Evolutionary conservation across 495 filamentous ascomycete genomes (phyloP), one percentile per base, ranked within the genome.

Genomic region (Penicillium turbatum): DNA sequence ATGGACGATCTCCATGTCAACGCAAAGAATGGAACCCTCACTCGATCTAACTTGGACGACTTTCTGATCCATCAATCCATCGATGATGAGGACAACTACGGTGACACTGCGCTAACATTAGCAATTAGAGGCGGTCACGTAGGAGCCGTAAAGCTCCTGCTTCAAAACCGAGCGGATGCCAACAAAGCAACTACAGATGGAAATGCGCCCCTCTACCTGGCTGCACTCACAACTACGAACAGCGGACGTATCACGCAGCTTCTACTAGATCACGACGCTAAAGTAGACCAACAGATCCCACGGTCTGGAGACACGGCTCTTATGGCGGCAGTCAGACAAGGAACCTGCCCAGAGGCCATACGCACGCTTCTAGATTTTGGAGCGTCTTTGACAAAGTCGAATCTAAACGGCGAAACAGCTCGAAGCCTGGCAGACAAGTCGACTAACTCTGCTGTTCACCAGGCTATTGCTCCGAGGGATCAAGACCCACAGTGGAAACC

Each of bases 11-110:
- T 36, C 3, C 34, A 36, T 13, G 15, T 1, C 34, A 36, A n/a
- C 2, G 34, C 34, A 15, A 36, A 36, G 34, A 36, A 36, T 13
- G 34, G 34, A 36, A 36, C 34, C 34, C 34, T 36, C 9, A 15
- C 34, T 9, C 34, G 34, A 15, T 1, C 34, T 10, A 15, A 3
- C 34, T 36, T 36, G 34, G 34, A n/a, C 15, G 34, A 36, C 12
- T 6, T 3, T 36, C 34, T 36, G 12, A 10, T 36, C 13, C 9
- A 5, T n/a, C 34, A 36, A 13, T 6, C 15, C 12, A 15, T 45
- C 42, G n/a, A 45, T 36, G 45, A 48, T 11, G 9, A 13, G 80
- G 81, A 67, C 85, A 43, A 76, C 76, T 19, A 48, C 12, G 45
- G 45, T 17, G 45, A 48, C 7, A 48, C 45, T 3, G 45, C 45